Evolutionary conservation across 2,329 filamentous ascomycete genomes (phyloP).

Genomic region (Colletotrichum trifolii): DNA sequence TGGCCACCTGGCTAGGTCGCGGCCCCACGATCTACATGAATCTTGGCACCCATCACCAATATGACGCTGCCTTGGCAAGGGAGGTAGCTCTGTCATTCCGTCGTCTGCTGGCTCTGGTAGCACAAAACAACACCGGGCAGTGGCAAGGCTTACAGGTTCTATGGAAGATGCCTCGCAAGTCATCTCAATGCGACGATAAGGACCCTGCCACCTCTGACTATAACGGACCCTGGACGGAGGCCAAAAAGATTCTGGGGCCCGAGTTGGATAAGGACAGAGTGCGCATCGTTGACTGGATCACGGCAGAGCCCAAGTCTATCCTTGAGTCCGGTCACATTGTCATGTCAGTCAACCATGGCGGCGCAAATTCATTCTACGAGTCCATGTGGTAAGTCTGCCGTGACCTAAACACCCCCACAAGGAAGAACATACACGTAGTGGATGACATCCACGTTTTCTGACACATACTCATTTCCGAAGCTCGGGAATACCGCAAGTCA

Average conservation of each 20-base stretch:
- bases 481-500: conserved; percentile 24
- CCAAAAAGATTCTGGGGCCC: conserved; percentile 39
- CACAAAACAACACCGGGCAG: conserved; percentile 10
- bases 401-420: too few species aligned
- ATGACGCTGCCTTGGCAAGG: conserved; percentile 5
- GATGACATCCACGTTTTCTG: too few species aligned
- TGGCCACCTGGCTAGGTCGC: background rate
- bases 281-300: conserved; percentile 53
- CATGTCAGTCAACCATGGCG: conserved; percentile 58
- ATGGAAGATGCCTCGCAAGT: conserved; percentile 47
- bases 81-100: conserved; percentile 8
- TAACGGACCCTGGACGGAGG: background rate
- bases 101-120: conserved; percentile 24
- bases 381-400: conserved; percentile 44
- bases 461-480: background rate
- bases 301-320: conserved; percentile 48
- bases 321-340: conserved; percentile 50
- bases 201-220: background rate
- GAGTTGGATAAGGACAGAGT: conserved; percentile 46
- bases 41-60: conserved; percentile 37
- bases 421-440: too few species aligned
- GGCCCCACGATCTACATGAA: conserved; percentile 28
- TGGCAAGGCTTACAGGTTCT: conserved; percentile 44
- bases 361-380: conserved; percentile 56
- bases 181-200: conserved; percentile 22